Base-by-base conservation (phyloP, 768 basidiomycete species). In the Lactarius trivialis region DNA sequence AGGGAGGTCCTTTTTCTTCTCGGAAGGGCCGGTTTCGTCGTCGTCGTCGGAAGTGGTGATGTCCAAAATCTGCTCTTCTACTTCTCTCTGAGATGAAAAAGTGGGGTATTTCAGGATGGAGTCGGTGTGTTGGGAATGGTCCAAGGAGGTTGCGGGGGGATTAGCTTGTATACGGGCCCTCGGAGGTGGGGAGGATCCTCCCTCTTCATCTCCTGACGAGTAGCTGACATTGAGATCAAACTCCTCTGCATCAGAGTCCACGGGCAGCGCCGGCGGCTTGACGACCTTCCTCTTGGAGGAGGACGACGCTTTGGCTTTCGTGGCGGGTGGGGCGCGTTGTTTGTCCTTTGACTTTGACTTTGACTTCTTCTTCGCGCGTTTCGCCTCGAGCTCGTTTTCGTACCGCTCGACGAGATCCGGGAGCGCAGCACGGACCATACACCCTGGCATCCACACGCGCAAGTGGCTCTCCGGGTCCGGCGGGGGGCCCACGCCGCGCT, bases 361-460 rank as follows among this genome's bases (percentile, higher is more conserved):
- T 30, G 52, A 58, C 28, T 63, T 60, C 28, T 63, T 60, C 32
- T 55, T 63, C 37, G 48, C 36, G 19, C 58, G 58, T 39, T 63
- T 63, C 37, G 63, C 63, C 61, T 76, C 76, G 65, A 78, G 73
- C 17, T 69, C 67, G 12, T 76, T 79, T 61, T 90, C 83, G 65
- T 79, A 93, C 19, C 79, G 79, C 48, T 80, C 73, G 5, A 87
- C 86, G 26, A 95, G 70, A 4, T 74, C 73, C 9, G 91, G 88
- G 62, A 85, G 86, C 2, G 82, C 90, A 34, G 84, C 72, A 14
- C 76, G 73, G 12, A 94, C 81, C 79, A 96, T 86, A 57, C 80
- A 85, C 26, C 88, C 91, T 0, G 93, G 89, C 73, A 93, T 81
- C 93, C 93, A 96, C 12, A 93, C 71, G 15, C 87, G 79, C 54